Evolutionary conservation across 108 stramenopile species (phyloP).

Genomic region (Ochromonas danica): DNA sequence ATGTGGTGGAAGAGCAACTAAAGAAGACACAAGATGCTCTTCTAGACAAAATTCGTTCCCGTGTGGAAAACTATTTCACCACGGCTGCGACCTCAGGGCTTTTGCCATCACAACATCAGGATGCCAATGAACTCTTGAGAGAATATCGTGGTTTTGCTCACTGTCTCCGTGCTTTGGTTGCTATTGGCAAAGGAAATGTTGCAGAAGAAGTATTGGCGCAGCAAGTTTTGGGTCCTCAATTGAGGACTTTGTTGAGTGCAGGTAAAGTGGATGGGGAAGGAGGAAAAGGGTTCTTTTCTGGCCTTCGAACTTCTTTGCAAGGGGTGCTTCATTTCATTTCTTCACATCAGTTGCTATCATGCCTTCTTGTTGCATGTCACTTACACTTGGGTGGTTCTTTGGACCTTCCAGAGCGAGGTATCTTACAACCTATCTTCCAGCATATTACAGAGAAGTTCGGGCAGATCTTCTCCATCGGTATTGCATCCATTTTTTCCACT

Average conservation of each 20-base stretch:
- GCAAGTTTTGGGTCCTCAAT: neutral
- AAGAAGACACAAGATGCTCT: neutral
- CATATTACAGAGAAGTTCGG: neutral
- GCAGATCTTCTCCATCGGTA: neutral
- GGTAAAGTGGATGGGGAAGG: constrained; percentile 30
- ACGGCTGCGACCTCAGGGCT: neutral
- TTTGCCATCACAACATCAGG: too few species aligned
- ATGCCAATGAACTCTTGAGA: too few species aligned
- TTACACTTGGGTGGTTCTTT: neutral
- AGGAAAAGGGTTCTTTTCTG: constrained; percentile 11
- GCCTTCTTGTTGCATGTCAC: neutral
- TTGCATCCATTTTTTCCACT: neutral
- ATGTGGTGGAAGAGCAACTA: too few species aligned
- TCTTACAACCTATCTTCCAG: neutral
- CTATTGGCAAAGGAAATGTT: neutral
- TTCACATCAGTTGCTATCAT: too few species aligned
- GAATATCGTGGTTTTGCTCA: too few species aligned
- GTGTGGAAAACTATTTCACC: neutral
- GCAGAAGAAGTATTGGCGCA: neutral
- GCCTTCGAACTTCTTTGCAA: neutral
- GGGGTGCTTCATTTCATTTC: neutral
- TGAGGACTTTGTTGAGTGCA: neutral
- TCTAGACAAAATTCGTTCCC: neutral
- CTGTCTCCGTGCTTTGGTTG: constrained; percentile 12
- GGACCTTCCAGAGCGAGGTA: neutral